A percentile compares a stretch with the other conserved stretches of the same genome.
These are phyloP conservation scores for Pilatotrama ljubarskyi DNA, from an alignment of 768 basidiomycete species.

Conservation along the genomic window DNA sequence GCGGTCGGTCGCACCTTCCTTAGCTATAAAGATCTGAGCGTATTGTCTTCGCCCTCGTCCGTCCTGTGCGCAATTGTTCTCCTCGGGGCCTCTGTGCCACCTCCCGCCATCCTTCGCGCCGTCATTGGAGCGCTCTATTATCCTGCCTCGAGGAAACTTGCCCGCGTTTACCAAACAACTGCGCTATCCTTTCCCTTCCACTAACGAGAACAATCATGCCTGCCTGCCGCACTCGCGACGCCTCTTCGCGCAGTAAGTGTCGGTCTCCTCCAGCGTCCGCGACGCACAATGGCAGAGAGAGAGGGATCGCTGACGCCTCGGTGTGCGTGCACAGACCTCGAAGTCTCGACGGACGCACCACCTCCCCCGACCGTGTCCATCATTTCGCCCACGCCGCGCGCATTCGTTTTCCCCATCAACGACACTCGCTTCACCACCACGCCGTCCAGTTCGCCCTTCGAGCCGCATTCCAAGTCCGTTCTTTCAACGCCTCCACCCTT, in stretches of 20 bases:
- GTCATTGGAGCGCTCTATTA: conserved; percentile 40
- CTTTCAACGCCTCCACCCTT: conserved; percentile 48
- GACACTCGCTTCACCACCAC: conserved; percentile 58
- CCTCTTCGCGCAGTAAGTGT: conserved; percentile 50
- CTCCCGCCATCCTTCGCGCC: conserved; percentile 45
- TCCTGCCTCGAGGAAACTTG: conserved; percentile 30
- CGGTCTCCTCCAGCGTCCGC: neutral
- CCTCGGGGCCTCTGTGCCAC: conserved; percentile 52
- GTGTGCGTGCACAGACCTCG: conserved; percentile 53
- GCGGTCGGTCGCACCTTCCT: conserved; percentile 30
- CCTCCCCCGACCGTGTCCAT: conserved; percentile 55
- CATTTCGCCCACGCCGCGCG: conserved; percentile 68
- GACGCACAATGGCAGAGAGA: neutral
- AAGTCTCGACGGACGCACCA: conserved; percentile 67
- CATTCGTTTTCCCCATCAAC: conserved; percentile 59
- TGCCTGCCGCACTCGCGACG: conserved; percentile 78
- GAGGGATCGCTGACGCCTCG: conserved; percentile 4
- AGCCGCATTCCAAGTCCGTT: conserved; percentile 58
- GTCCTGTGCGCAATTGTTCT: conserved; percentile 69
- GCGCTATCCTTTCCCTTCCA: conserved; percentile 30
- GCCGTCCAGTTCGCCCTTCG: conserved; percentile 69
- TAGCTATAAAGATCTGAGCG: conserved; percentile 33
- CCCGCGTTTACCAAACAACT: conserved; percentile 28
- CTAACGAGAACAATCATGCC: conserved; percentile 61
- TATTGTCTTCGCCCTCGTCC: conserved; percentile 42